Percentiles rank a stretch among this genome's conserved stretches.
Conservation (phyloP, 2,329 filamentous ascomycete genomes). For the Neocucurbitaria cava region DNA sequence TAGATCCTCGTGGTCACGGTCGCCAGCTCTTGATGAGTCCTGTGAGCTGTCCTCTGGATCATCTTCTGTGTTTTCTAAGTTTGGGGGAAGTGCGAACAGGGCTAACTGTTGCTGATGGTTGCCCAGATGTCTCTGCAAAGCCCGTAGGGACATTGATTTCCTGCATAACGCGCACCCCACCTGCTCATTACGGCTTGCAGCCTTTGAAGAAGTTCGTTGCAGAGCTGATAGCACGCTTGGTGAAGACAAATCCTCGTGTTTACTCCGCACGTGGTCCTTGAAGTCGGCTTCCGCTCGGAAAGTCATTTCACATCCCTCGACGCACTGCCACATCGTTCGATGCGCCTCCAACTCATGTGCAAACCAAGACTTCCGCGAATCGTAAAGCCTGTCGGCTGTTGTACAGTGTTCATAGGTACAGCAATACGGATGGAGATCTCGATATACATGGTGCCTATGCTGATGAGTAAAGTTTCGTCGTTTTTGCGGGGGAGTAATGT, state of each 20-base stretch:
- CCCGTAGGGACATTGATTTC: slow-evolving; percentile 12
- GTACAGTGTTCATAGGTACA: slow-evolving; percentile 31
- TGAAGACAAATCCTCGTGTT: slow-evolving; percentile 9
- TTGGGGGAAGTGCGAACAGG: slow-evolving; percentile 29
- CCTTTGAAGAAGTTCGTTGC: slow-evolving; percentile 4
- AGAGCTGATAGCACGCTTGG: not conserved
- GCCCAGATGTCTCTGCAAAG: slow-evolving; percentile 26
- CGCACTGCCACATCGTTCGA: slow-evolving; percentile 24
- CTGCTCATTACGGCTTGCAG: not conserved
- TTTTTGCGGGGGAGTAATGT: no score
- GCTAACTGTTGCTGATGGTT: slow-evolving; percentile 33
- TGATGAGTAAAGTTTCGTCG: not conserved
- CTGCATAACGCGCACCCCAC: slow-evolving; percentile 19
- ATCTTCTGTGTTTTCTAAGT: slow-evolving; percentile 22
- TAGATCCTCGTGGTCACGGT: not conserved
- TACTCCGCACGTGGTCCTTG: slow-evolving; percentile 5
- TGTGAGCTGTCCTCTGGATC: not conserved
- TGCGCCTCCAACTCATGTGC: slow-evolving; percentile 32
- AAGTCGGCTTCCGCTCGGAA: slow-evolving; percentile 11
- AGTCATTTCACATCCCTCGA: slow-evolving; percentile 19
- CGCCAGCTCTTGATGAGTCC: not conserved
- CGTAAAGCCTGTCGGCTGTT: slow-evolving; percentile 28
- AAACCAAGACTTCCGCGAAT: slow-evolving; percentile 29
- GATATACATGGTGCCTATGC: slow-evolving; percentile 27
- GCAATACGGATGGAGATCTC: slow-evolving; percentile 32